Conservation (phyloP, 495 filamentous ascomycete species). For the Hyaloscypha finlandica region DNA sequence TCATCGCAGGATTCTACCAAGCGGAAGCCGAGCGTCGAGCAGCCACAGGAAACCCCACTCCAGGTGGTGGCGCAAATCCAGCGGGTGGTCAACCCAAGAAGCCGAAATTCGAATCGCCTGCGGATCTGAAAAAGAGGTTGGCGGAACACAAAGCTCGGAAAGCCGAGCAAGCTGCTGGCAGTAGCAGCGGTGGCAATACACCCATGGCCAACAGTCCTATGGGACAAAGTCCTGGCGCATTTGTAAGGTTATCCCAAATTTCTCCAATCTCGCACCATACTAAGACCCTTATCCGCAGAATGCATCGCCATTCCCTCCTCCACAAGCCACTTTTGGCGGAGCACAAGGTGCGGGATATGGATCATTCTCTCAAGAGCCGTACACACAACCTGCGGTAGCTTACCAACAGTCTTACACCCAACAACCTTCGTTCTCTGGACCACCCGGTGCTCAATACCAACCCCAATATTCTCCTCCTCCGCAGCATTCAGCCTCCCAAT, state of each 20-base stretch:
- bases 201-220: constrained; percentile 59
- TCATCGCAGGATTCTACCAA: constrained; percentile 79
- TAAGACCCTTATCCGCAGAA: constrained; percentile 29
- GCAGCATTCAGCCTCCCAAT: constrained; percentile 22
- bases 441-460: constrained; percentile 31
- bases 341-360: constrained; percentile 34
- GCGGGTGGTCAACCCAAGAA: constrained; percentile 66
- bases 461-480: constrained; percentile 32
- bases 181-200: constrained; percentile 62
- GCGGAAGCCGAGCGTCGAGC: constrained; percentile 81
- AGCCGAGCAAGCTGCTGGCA: constrained; percentile 52
- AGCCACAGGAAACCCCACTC: constrained; percentile 77
- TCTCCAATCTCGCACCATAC: neutral
- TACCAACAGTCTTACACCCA: constrained; percentile 33
- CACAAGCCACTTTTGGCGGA: constrained; percentile 32
- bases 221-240: constrained; percentile 54
- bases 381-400: constrained; percentile 30
- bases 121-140: constrained; percentile 79
- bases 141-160: constrained; percentile 75
- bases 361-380: constrained; percentile 35
- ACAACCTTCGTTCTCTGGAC: constrained; percentile 31
- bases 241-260: constrained; percentile 45
- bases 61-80: constrained; percentile 49
- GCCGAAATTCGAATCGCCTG: constrained; percentile 73
- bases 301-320: constrained; percentile 35